A percentile compares a stretch with the other conserved stretches of the same genome.
Conservation (phyloP, 2,329 filamentous ascomycete species). For the Phialophora tarda region DNA sequence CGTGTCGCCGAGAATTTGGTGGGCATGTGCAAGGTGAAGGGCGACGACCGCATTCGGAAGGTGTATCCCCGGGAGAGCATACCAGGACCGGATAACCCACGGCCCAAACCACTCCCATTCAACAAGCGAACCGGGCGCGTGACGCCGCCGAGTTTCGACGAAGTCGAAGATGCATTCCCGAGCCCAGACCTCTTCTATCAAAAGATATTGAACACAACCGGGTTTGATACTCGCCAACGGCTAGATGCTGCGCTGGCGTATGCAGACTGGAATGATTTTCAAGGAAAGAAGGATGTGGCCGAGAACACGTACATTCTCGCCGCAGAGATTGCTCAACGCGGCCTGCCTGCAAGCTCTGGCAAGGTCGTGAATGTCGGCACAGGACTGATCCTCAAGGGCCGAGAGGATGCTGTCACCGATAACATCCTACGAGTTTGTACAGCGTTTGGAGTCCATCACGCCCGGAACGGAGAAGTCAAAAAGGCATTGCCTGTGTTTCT, state of each 20-base stretch:
- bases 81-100: slow-evolving; percentile 81
- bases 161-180: slow-evolving; percentile 73
- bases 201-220: slow-evolving; percentile 78
- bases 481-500: slow-evolving; percentile 82
- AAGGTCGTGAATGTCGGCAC: slow-evolving; percentile 66
- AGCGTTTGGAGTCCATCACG: slow-evolving; percentile 77
- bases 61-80: slow-evolving; percentile 75
- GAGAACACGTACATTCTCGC: slow-evolving; percentile 76
- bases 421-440: slow-evolving; percentile 80
- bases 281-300: slow-evolving; percentile 68
- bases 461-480: slow-evolving; percentile 68
- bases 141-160: slow-evolving; percentile 71
- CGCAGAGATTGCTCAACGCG: slow-evolving; percentile 72
- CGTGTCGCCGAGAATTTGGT: slow-evolving; percentile 80
- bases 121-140: slow-evolving; percentile 53
- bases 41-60: slow-evolving; percentile 48
- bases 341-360: slow-evolving; percentile 47
- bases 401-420: slow-evolving; percentile 62
- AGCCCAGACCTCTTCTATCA: slow-evolving; percentile 78
- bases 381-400: slow-evolving; percentile 66
- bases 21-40: slow-evolving; percentile 70
- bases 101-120: slow-evolving; percentile 73
- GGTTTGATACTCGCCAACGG: slow-evolving; percentile 78
- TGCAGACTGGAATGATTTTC: slow-evolving; percentile 83
- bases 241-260: slow-evolving; percentile 82